Conservation (phyloP, 352 stramenopile genomes). For the Chrysophaeum taylorii region DNA sequence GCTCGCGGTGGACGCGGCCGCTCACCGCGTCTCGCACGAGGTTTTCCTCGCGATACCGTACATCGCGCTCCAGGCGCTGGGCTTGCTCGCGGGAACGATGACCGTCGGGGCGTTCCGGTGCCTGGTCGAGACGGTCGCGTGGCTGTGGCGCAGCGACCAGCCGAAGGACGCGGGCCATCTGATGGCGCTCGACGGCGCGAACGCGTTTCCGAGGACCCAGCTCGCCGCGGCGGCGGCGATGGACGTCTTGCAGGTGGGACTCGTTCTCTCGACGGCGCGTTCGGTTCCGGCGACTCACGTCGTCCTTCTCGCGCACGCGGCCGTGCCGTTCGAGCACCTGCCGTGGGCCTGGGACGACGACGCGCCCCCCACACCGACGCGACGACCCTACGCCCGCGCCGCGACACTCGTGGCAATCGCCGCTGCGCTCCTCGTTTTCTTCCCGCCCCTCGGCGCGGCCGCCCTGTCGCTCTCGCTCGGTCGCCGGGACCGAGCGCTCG, state of each 20-base stretch:
- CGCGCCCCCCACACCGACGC: background rate
- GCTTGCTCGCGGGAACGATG: too few relatives aligned
- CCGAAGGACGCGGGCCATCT: background rate
- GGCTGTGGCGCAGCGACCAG: too few relatives aligned
- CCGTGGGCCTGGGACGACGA: background rate
- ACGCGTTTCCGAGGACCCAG: background rate
- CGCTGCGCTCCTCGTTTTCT: background rate
- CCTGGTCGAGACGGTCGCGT: too few relatives aligned
- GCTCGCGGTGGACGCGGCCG: background rate
- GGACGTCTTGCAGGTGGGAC: too few relatives aligned
- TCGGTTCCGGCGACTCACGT: too few relatives aligned
- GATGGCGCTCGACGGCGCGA: background rate
- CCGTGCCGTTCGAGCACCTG: too few relatives aligned
- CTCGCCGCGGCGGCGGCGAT: background rate
- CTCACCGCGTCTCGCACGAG: background rate
- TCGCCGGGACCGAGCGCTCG: background rate
- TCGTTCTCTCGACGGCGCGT: too few relatives aligned
- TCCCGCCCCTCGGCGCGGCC: background rate
- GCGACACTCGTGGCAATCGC: background rate
- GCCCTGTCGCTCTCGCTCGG: background rate
- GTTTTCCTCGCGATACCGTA: background rate
- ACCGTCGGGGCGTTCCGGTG: too few relatives aligned
- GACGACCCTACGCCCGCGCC: background rate
- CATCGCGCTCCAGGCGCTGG: too few relatives aligned
- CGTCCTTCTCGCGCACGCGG: too few relatives aligned